Conservation (phyloP, 2,329 filamentous ascomycete genomes). For the Colletotrichum spinosum region DNA sequence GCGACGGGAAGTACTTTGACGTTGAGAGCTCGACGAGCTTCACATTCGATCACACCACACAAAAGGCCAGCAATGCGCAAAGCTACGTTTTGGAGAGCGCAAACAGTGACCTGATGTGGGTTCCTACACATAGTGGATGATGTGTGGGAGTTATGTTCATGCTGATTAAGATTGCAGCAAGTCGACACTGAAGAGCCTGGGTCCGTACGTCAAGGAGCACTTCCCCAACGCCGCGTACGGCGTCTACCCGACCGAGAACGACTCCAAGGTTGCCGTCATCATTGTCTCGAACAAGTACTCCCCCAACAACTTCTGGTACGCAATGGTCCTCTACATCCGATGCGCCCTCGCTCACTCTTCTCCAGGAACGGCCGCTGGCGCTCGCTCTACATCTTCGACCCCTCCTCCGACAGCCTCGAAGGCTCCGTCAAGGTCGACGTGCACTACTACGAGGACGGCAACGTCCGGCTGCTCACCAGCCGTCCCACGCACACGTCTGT, state of each 20-base stretch:
- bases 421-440: slow-evolving; percentile 93
- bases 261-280: slow-evolving; percentile 81
- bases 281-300: slow-evolving; percentile 97
- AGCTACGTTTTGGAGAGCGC: slow-evolving; percentile 82
- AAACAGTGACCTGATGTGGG: slow-evolving; percentile 84
- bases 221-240: slow-evolving; percentile 85
- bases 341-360: slow-evolving; percentile 37
- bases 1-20: slow-evolving; percentile 88
- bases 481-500: slow-evolving; percentile 76
- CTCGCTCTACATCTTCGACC: slow-evolving; percentile 83
- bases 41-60: slow-evolving; percentile 84
- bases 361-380: slow-evolving; percentile 95
- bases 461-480: slow-evolving; percentile 91
- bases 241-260: slow-evolving; percentile 83
- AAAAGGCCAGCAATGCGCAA: slow-evolving; percentile 87
- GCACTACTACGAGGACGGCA: slow-evolving; percentile 99
- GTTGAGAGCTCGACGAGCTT: slow-evolving; percentile 90
- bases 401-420: slow-evolving; percentile 74
- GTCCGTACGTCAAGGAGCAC: slow-evolving; percentile 85
- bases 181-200: slow-evolving; percentile 83
- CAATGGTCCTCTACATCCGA: neutral
- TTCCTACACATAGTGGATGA: neutral
- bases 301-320: slow-evolving; percentile 95
- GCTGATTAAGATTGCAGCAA: slow-evolving; percentile 66
- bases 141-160: neutral